Percentiles rank a stretch among this genome's conserved stretches.
Evolutionary conservation across 2,329 filamentous ascomycete genomes (phyloP).

Genomic region (Paraphaeosphaeria sporulosa): DNA sequence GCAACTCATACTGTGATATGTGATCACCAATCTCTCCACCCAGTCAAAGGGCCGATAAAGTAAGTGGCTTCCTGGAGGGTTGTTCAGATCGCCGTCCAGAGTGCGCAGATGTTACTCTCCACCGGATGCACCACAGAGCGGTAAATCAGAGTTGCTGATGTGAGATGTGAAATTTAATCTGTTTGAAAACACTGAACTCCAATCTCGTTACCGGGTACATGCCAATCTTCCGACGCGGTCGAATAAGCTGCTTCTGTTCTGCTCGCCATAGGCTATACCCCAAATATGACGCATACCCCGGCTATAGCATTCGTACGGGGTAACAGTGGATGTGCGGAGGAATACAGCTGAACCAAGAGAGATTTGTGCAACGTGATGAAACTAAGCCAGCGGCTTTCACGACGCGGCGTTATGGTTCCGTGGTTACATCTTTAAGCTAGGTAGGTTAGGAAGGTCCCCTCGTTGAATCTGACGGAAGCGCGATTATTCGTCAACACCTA

Average conservation of each 20-base stretch:
- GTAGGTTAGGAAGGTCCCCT: background rate
- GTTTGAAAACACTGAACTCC: conserved; percentile 4
- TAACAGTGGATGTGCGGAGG: background rate
- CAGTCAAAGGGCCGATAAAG: background rate
- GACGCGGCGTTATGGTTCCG: conserved; percentile 11
- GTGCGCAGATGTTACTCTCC: conserved; percentile 2
- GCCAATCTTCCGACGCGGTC: conserved; percentile 7
- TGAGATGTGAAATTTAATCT: conserved; percentile 22
- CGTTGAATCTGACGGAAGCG: background rate
- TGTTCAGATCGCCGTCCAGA: background rate
- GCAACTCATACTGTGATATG: conserved; percentile 12
- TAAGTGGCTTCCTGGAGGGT: background rate
- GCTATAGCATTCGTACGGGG: conserved; percentile 17
- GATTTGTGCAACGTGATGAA: conserved; percentile 13
- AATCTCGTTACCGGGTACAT: conserved; percentile 15
- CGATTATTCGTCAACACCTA: background rate
- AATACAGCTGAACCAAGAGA: background rate
- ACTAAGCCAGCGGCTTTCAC: background rate
- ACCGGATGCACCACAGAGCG: conserved; percentile 1
- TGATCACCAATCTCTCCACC: conserved; percentile 16
- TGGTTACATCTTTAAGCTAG: conserved; percentile 14
- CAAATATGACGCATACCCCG: conserved; percentile 18
- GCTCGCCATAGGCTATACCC: conserved; percentile 18
- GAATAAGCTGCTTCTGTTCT: conserved; percentile 16
- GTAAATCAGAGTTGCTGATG: conserved; percentile 18